These are phyloP conservation scores for Vitellaria paradoxa DNA, from an alignment of 179 eudicot species.

Conservation along the genomic window DNA sequence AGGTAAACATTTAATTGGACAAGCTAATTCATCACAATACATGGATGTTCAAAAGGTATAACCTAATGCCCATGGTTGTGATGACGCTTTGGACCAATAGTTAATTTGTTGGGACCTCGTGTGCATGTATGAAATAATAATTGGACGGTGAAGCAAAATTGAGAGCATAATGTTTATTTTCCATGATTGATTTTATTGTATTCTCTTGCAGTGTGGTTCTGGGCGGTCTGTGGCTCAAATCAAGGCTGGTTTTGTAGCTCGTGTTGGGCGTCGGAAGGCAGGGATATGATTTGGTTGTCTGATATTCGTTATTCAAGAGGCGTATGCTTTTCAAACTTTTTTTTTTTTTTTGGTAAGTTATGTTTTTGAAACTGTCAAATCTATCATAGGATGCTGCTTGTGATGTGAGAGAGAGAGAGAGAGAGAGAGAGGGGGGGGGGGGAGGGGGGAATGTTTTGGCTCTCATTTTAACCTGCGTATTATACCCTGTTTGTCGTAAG, in stretches of 20 bases:
- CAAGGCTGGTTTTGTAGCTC: slow-evolving; percentile 25
- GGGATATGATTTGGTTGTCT: slow-evolving; percentile 6
- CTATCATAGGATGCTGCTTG: neutral
- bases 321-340: no score
- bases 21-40: neutral
- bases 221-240: slow-evolving; percentile 39
- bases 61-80: neutral
- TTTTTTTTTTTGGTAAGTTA: no score
- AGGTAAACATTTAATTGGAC: neutral
- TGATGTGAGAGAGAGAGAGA: neutral
- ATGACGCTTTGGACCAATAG: neutral
- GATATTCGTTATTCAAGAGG: neutral
- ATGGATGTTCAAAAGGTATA: neutral
- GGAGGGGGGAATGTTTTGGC: no score
- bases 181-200: neutral
- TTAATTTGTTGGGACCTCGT: neutral
- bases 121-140: neutral
- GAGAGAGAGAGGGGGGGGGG: no score
- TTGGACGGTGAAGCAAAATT: neutral
- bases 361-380: neutral
- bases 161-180: neutral
- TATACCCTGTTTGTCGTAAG: no score
- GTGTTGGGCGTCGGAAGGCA: slow-evolving; percentile 24
- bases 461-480: no score
- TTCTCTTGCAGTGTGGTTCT: slow-evolving; percentile 35